Percentiles rank a stretch among this genome's conserved stretches.
phyloP scores from a whole-genome alignment of 1,284 basidiomycete species.

The Leccinum fallax region DNA sequence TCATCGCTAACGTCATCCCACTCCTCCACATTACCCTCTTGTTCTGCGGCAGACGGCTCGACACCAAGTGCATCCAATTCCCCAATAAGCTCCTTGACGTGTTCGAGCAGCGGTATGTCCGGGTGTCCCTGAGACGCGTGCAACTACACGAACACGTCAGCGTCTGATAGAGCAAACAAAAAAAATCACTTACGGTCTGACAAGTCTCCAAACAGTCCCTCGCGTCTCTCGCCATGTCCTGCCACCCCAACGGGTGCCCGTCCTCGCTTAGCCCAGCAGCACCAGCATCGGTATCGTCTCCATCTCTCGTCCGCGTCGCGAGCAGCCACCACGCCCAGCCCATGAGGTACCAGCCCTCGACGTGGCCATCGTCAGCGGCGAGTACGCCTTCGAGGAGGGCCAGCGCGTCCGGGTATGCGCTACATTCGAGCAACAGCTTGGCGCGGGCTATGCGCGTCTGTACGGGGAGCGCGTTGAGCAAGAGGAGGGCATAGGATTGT shows the following conservation, averaged over 20 bases:
- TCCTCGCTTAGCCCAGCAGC: constrained; percentile 22
- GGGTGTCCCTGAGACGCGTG: not conserved
- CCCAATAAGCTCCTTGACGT: constrained; percentile 72
- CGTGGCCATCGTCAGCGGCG: not conserved
- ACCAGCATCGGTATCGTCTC: constrained; percentile 39
- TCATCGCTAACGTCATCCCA: constrained; percentile 37
- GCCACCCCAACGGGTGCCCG: constrained; percentile 65
- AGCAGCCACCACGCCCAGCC: constrained; percentile 69
- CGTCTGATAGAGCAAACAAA: not conserved
- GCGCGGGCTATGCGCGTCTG: too few relatives aligned
- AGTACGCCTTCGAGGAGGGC: constrained; percentile 46
- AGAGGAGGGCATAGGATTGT: too few relatives aligned
- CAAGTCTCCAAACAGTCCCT: constrained; percentile 55
- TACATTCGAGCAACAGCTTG: too few relatives aligned
- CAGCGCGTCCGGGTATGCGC: too few relatives aligned
- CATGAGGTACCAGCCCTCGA: constrained; percentile 91
- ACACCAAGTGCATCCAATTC: constrained; percentile 63
- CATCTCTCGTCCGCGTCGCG: constrained; percentile 65
- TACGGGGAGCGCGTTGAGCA: too few relatives aligned
- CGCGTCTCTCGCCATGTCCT: constrained; percentile 81
- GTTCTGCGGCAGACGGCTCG: constrained; percentile 58
- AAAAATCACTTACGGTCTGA: constrained; percentile 56
- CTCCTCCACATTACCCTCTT: constrained; percentile 33
- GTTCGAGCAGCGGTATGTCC: constrained; percentile 61
- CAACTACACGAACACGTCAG: not conserved